A percentile compares a stretch with the other conserved stretches of the same genome.
Conservation (phyloP, 768 basidiomycete genomes). For the Udeniomyces megalosporus region DNA sequence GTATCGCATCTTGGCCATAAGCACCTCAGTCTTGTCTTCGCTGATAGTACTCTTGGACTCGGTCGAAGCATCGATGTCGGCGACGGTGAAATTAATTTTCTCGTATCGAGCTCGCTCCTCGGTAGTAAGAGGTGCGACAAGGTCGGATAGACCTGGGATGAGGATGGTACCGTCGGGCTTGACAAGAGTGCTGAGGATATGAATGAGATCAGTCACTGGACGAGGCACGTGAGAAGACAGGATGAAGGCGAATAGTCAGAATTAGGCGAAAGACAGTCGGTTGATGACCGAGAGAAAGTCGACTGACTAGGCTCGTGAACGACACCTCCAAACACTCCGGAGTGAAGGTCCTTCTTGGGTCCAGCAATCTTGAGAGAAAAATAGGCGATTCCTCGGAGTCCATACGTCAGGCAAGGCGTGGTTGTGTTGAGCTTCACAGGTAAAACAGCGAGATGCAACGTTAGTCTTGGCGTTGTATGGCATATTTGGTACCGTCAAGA, state of each 20-base stretch:
- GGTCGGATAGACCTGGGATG: constrained; percentile 72
- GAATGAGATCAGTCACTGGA: constrained; percentile 66
- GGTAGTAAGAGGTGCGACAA: constrained; percentile 55
- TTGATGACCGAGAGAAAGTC: too few species aligned
- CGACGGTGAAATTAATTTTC: constrained; percentile 21
- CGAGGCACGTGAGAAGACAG: constrained; percentile 39
- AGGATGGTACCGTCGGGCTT: constrained; percentile 62
- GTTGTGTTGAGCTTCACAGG: constrained; percentile 27
- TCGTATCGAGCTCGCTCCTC: constrained; percentile 46
- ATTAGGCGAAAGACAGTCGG: too few species aligned
- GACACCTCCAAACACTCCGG: constrained; percentile 49
- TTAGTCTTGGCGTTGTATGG: too few species aligned
- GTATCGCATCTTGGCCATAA: constrained; percentile 85
- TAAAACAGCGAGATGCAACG: not conserved
- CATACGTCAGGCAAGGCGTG: constrained; percentile 47
- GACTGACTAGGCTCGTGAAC: constrained; percentile 40
- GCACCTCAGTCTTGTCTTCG: constrained; percentile 47
- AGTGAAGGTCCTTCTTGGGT: constrained; percentile 75
- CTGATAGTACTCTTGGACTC: constrained; percentile 47
- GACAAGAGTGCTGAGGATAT: constrained; percentile 69
- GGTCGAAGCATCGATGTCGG: constrained; percentile 9
- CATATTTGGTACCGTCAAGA: not conserved
- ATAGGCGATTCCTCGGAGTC: constrained; percentile 74
- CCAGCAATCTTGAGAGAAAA: constrained; percentile 68
- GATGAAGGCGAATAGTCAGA: too few species aligned